phyloP scores from a whole-genome alignment of 2,329 filamentous ascomycete genomes.

The Zymoseptoria pseudotritici region DNA sequence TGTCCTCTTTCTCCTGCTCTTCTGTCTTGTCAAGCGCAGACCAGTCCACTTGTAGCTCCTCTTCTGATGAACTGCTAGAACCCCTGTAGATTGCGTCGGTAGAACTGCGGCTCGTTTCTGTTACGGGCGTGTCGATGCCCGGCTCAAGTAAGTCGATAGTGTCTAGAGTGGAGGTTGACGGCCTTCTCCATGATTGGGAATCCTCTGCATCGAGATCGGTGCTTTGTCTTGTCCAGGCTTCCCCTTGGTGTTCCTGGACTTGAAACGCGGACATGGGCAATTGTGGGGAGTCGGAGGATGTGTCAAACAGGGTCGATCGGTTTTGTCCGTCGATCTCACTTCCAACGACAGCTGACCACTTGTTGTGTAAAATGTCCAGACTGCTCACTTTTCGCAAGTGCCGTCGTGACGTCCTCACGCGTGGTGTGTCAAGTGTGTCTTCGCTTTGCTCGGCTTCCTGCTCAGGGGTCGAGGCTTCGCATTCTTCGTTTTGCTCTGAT shows the following conservation, averaged over 20 bases:
- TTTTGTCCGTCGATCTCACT: slow-evolving; percentile 15
- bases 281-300: slow-evolving; percentile 9
- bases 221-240: slow-evolving; percentile 10
- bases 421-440: slow-evolving; percentile 26
- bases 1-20: slow-evolving; percentile 29
- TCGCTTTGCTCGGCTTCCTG: slow-evolving; percentile 19
- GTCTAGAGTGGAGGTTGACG: slow-evolving; percentile 12
- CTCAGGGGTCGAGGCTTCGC: slow-evolving; percentile 15
- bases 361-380: slow-evolving; percentile 28
- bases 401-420: slow-evolving; percentile 17
- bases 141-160: slow-evolving; percentile 15
- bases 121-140: slow-evolving; percentile 3
- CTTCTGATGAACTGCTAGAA: slow-evolving; percentile 14
- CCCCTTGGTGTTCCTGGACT: slow-evolving; percentile 7
- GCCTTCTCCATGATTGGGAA: slow-evolving; percentile 3
- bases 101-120: slow-evolving; percentile 2
- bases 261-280: slow-evolving; percentile 18
- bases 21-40: slow-evolving; percentile 27
- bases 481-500: slow-evolving; percentile 26
- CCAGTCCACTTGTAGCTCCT: slow-evolving; percentile 26
- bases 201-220: slow-evolving; percentile 1
- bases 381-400: slow-evolving; percentile 27
- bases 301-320: slow-evolving; percentile 24
- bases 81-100: slow-evolving; percentile 12
- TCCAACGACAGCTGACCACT: slow-evolving; percentile 14